Percentiles rank a stretch among this genome's conserved stretches.
phyloP scores from a whole-genome alignment of 2,329 filamentous ascomycete genomes.

The Colletotrichum limetticola region DNA sequence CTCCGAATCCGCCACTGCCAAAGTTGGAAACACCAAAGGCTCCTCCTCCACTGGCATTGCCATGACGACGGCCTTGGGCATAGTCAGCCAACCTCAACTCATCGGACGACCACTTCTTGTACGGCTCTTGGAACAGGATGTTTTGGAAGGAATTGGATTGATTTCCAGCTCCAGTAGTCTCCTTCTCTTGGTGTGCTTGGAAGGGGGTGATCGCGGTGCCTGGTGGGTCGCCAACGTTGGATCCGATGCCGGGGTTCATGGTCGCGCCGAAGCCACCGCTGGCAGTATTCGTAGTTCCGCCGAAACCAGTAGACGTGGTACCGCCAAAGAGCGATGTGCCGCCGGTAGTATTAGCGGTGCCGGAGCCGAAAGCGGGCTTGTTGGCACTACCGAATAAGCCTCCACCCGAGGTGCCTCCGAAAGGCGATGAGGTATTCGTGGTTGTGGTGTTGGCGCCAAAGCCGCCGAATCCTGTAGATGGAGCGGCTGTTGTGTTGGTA shows the following conservation, averaged over 20 bases:
- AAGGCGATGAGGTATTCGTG: slow-evolving; percentile 47
- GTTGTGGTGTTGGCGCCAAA: slow-evolving; percentile 50
- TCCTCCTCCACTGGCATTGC: slow-evolving; percentile 85
- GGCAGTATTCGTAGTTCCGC: slow-evolving; percentile 46
- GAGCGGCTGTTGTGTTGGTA: slow-evolving; percentile 46
- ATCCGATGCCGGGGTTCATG: slow-evolving; percentile 62
- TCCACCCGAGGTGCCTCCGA: slow-evolving; percentile 46
- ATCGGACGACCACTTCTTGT: slow-evolving; percentile 91
- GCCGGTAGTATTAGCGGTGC: slow-evolving; percentile 52
- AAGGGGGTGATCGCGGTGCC: slow-evolving; percentile 80
- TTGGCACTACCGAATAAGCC: slow-evolving; percentile 62
- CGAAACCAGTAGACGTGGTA: slow-evolving; percentile 49
- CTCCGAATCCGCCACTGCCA: slow-evolving; percentile 59
- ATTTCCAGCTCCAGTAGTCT: slow-evolving; percentile 64
- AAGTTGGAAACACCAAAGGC: slow-evolving; percentile 78
- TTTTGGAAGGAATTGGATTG: slow-evolving; percentile 78
- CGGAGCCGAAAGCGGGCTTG: slow-evolving; percentile 63
- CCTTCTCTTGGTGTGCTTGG: slow-evolving; percentile 77
- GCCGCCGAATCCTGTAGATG: slow-evolving; percentile 51
- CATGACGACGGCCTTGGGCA: slow-evolving; percentile 83
- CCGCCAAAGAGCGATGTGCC: slow-evolving; percentile 60
- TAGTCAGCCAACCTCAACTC: slow-evolving; percentile 89
- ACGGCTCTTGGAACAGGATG: slow-evolving; percentile 81
- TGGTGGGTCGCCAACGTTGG: slow-evolving; percentile 66
- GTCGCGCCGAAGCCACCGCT: slow-evolving; percentile 54